A percentile compares a stretch with the other conserved stretches of the same genome.
phyloP scores from a whole-genome alignment of 2,329 filamentous ascomycete genomes.

The Xylariaceae sp. region DNA sequence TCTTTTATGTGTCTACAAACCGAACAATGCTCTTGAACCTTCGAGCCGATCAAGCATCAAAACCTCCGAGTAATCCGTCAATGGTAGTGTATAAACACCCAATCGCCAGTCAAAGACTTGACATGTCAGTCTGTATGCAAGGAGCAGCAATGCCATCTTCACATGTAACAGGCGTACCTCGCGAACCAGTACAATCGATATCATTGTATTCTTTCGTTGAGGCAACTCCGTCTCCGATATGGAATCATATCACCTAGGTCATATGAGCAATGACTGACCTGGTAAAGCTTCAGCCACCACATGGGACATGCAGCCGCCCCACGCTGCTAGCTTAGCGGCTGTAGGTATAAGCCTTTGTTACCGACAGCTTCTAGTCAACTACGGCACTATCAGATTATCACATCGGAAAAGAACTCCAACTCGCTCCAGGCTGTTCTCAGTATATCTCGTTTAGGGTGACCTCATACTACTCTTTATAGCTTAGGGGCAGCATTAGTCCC shows the following conservation, averaged over 20 bases:
- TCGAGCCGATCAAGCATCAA: too few species aligned
- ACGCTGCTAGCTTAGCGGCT: conserved; percentile 9
- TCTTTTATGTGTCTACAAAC: too few species aligned
- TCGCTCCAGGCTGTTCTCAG: background rate
- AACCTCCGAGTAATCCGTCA: too few species aligned
- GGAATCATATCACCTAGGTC: conserved; percentile 9
- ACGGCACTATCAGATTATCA: too few species aligned
- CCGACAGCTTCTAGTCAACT: background rate
- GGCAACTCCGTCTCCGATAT: conserved; percentile 5
- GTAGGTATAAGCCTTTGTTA: conserved; percentile 2
- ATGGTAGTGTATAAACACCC: too few species aligned
- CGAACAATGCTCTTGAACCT: too few species aligned
- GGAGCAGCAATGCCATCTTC: too few species aligned
- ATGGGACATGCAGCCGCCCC: conserved; percentile 8
- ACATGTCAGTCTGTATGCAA: too few species aligned
- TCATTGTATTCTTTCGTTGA: conserved; percentile 2
- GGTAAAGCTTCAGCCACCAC: conserved; percentile 7
- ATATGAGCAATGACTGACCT: conserved; percentile 11
- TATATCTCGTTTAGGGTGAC: background rate
- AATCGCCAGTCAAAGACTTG: too few species aligned
- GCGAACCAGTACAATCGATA: background rate
- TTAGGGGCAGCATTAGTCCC: conserved; percentile 6
- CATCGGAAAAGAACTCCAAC: conserved; percentile 1
- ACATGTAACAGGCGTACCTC: background rate
- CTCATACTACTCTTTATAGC: conserved; percentile 7